Base-by-base conservation (phyloP, 768 basidiomycete species). In the Leccinum barrowsii region DNA sequence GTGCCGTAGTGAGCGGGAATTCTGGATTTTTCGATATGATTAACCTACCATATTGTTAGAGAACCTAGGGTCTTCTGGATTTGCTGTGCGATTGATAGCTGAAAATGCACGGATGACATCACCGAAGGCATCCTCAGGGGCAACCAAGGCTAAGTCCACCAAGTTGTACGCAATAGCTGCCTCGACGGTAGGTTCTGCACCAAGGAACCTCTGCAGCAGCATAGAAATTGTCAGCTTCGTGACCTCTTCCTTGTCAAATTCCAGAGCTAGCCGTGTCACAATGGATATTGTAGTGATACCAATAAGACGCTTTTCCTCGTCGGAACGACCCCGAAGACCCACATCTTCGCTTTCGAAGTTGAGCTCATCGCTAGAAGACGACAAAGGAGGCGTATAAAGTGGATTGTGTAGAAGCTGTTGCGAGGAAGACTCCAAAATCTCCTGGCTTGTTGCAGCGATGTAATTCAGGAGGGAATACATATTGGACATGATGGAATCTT, bases 381-480 rank as follows among this genome's bases (percentile, higher is more conserved):
- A 59, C 44, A 63, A 60, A 22, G 68, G 60, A n/a, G 64, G 57
- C 7, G 73, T 69, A 57, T 78, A 75, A 2, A 80, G 71, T 3
- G 78, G 75, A 56, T 78, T 74, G 42, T 74, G 75, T 53, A 76
- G 68, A 57, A 78, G 57, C 52, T 81, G 77, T 8, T 79, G 71
- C 40, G 74, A 78, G 3, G 81, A 76, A 51, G 67, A 74, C 52
- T 89, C 88, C 35, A 80, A 80, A 34, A 84, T 81, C 50, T 90
- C 90, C 67, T 89, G 90, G 76, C 86, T 88, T 2, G 92, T 86
- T 4, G 90, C 85, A 2, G 91, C 85, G 59, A 98, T 88, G 70
- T 91, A 90, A 70, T 98, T 98, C 59, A 98, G 80, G 12, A 98
- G 82, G 5, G 96, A 97, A 72, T 98, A 98, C 86, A 98, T 89